Evolutionary conservation across 805 yeast species (phyloP).

Genomic region (Candida awuae): DNA sequence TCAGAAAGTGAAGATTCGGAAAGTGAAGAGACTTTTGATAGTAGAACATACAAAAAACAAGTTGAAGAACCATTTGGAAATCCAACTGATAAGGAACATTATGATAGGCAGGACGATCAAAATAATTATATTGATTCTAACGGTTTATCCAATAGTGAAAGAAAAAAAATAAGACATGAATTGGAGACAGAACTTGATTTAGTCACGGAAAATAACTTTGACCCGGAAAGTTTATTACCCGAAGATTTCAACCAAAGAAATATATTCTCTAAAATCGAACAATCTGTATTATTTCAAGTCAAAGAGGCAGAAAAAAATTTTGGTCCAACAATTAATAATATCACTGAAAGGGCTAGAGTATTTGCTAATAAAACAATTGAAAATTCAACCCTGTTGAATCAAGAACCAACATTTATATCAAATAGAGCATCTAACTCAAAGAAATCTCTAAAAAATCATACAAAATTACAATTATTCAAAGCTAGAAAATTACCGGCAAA

Average conservation of each 20-base stretch:
- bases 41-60: no score
- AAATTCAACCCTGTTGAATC: conserved; percentile 8
- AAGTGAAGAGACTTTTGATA: conserved; percentile 19
- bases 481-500: conserved; percentile 42
- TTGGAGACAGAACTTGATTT: conserved; percentile 20
- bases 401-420: conserved; percentile 11
- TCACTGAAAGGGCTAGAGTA: conserved; percentile 23
- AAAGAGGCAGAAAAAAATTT: conserved; percentile 16
- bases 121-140: not conserved
- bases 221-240: conserved; percentile 6
- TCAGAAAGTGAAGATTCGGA: no score
- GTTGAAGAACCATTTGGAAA: no score
- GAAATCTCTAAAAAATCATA: not conserved
- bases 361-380: conserved; percentile 22
- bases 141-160: conserved; percentile 3
- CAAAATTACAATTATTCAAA: conserved; percentile 7
- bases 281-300: conserved; percentile 15
- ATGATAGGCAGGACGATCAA: not conserved
- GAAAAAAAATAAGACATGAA: conserved; percentile 18
- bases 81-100: not conserved
- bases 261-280: conserved; percentile 8
- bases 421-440: not conserved
- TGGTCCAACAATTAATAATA: conserved; percentile 16
- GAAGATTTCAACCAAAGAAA: not conserved
- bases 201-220: conserved; percentile 17